Conservation (phyloP, 768 basidiomycete species). For the Myochromella boudieri region DNA sequence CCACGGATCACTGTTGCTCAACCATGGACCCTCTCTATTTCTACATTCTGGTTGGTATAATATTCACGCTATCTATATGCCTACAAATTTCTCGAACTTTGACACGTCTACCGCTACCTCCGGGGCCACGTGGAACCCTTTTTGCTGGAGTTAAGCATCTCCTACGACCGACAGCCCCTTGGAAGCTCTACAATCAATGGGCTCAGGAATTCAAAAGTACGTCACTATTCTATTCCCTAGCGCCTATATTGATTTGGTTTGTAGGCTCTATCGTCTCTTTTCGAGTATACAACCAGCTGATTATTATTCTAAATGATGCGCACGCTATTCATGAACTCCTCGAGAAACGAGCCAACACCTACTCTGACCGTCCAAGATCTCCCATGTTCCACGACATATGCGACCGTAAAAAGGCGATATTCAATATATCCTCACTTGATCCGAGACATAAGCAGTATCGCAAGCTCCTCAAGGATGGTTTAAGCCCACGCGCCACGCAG, state of each 20-base stretch:
- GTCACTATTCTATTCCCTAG: not conserved
- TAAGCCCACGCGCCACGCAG: conserved; percentile 33
- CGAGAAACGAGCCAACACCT: conserved; percentile 48
- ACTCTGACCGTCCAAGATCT: conserved; percentile 53
- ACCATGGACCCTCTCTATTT: conserved; percentile 9
- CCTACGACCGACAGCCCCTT: conserved; percentile 22
- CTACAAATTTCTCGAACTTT: not conserved
- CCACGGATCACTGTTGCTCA: too few species aligned
- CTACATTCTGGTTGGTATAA: conserved; percentile 5
- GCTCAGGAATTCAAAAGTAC: conserved; percentile 20
- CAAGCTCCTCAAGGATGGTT: conserved; percentile 35
- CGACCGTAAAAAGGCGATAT: conserved; percentile 38
- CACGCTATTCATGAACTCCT: conserved; percentile 46
- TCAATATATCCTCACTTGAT: conserved; percentile 42
- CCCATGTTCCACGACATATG: conserved; percentile 46
- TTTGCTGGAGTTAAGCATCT: conserved; percentile 23
- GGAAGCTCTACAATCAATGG: conserved; percentile 29
- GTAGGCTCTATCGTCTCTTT: conserved; percentile 49
- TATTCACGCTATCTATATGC: not conserved
- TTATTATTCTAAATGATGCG: conserved; percentile 50
- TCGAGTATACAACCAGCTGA: conserved; percentile 40
- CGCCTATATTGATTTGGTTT: not conserved
- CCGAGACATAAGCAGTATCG: conserved; percentile 40
- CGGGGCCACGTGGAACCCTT: conserved; percentile 23
- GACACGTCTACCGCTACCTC: conserved; percentile 21